Conservation (phyloP, 345 rosid species). For the Physaria fendleri region DNA sequence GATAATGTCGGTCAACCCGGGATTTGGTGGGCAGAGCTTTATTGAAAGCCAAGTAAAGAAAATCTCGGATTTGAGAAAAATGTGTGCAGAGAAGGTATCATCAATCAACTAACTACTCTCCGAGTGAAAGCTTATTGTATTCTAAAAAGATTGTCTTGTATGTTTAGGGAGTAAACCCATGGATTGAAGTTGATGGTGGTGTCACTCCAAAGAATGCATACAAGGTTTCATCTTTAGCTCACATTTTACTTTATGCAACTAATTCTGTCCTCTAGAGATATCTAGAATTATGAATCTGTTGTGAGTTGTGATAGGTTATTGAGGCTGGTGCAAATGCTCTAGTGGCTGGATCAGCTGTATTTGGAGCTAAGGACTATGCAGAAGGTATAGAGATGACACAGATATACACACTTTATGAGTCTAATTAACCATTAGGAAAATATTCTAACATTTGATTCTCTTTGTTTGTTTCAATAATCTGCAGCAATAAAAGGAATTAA, state of each 20-base stretch:
- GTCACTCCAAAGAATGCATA: conserved; percentile 93
- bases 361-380: conserved; percentile 94
- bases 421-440: no score
- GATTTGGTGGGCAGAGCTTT: conserved; percentile 98
- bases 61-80: conserved; percentile 79
- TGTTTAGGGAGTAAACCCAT: conserved; percentile 91
- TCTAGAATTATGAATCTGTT: background rate
- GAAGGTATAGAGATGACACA: conserved; percentile 49
- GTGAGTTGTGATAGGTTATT: conserved; percentile 51
- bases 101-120: background rate
- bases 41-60: conserved; percentile 99
- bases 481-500: conserved; percentile 92
- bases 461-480: conserved; percentile 1
- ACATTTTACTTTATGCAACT: no score
- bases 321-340: conserved; percentile 98
- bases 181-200: conserved; percentile 99
- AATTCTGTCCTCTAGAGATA: background rate
- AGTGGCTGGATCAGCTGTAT: conserved; percentile 99
- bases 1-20: conserved; percentile 99
- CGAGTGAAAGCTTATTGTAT: background rate
- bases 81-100: conserved; percentile 89
- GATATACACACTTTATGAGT: background rate
- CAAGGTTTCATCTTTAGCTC: conserved; percentile 50
- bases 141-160: conserved; percentile 2
- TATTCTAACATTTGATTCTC: conserved; percentile 6